Evolutionary conservation across 768 basidiomycete species (phyloP), one percentile per base, ranked within the genome.

Genomic region (Arthromyces matolae): DNA sequence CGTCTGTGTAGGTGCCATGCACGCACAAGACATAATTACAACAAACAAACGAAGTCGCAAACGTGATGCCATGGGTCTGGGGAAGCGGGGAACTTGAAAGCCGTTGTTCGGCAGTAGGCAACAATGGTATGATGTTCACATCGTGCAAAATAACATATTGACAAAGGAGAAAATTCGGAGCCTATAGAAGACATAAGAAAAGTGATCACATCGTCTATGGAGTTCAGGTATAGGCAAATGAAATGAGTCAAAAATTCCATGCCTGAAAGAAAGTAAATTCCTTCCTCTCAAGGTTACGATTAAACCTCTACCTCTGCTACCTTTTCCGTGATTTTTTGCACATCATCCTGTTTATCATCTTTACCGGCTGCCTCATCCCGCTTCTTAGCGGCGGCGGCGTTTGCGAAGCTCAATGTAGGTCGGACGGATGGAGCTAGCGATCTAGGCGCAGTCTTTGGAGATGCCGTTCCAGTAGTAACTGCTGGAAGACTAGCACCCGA

Each of bases 341-440:
- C 51, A 18, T 48, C 47, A 40, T 62, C 59, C 14, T 42, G 49
- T 24, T 46, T 50, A 18, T 52, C 47, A 10, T 48, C 48, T 14
- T 58, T 54, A 16, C 51, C 57, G 8, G 5, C 8, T 7, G 55
- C 58, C 20, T 73, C 73, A 56, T 72, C 77, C 60, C 71, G n/a
- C n/a, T n/a, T 76, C 13, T 78, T 75, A 1, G 87, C 86, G 31
- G 84, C 91, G 1, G 87, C 87, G 29, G 84, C 91, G 45, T 75
- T 84, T 0, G 91, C 90, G 57, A 94, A 94, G 60, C 89, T 92
- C 55, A 93, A 72, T 4, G 78, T 73, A 0, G 89, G 84, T 45
- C 88, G 76, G 12, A 91, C 80, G 39, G 67, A 82, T 2, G 81
- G 73, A 14, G 68, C 55, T 32, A 71, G 55, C 18, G 71, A 53